These are phyloP conservation scores for Hydnomerulius pinastri DNA, from an alignment of 768 basidiomycete genomes.

Conservation along the genomic window DNA sequence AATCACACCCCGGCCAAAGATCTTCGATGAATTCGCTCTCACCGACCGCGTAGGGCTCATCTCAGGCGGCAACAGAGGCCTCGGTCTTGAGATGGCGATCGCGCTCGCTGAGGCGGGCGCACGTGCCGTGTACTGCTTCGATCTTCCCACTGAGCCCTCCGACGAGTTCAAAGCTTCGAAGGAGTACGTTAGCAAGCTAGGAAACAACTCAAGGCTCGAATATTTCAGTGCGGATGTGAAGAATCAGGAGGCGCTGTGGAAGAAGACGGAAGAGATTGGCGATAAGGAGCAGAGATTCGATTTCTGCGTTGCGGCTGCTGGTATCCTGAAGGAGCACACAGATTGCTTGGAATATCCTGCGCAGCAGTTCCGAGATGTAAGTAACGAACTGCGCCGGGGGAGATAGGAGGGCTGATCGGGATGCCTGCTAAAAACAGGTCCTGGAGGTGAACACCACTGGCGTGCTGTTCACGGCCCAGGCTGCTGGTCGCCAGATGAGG, in stretches of 20 bases:
- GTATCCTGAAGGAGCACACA: constrained; percentile 59
- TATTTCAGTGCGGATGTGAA: constrained; percentile 69
- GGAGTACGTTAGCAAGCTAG: constrained; percentile 52
- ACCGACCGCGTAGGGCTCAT: constrained; percentile 60
- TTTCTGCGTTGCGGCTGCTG: constrained; percentile 77
- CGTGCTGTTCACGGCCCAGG: constrained; percentile 62
- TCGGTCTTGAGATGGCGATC: constrained; percentile 85
- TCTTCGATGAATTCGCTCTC: constrained; percentile 61
- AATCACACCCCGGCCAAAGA: constrained; percentile 43
- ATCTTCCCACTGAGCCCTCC: constrained; percentile 56
- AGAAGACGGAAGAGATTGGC: constrained; percentile 57
- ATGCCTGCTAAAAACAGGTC: constrained; percentile 51
- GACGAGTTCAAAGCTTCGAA: constrained; percentile 57
- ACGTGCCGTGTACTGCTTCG: constrained; percentile 67
- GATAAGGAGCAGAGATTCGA: constrained; percentile 72
- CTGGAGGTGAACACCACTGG: constrained; percentile 66
- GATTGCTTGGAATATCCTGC: constrained; percentile 69
- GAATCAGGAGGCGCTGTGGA: constrained; percentile 63
- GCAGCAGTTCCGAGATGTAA: constrained; percentile 62
- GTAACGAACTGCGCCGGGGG: constrained; percentile 2
- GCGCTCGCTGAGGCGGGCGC: constrained; percentile 74
- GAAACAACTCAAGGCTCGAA: constrained; percentile 47
- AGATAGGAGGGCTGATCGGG: neutral
- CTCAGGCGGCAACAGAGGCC: constrained; percentile 65
- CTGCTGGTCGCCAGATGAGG: constrained; percentile 59